These are phyloP conservation scores for Starmerella floricola DNA, from an alignment of 805 yeast species.

Conservation along the genomic window DNA sequence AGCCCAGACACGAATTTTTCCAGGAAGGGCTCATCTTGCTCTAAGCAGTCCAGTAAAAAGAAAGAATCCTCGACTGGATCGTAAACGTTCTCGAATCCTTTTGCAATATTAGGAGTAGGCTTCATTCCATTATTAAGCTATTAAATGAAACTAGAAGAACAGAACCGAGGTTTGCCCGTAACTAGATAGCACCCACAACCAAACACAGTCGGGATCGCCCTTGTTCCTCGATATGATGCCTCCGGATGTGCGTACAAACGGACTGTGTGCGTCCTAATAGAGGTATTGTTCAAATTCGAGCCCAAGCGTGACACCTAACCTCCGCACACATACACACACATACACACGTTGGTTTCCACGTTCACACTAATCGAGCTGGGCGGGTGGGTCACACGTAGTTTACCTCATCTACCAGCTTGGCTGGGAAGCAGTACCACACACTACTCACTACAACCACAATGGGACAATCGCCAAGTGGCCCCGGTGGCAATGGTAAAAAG, in stretches of 20 bases:
- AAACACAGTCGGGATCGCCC: background rate
- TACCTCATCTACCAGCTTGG: constrained; percentile 3
- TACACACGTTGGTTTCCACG: too few relatives aligned
- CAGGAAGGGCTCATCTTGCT: constrained; percentile 39
- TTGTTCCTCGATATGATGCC: too few relatives aligned
- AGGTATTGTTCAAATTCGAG: too few relatives aligned
- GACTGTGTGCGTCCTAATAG: too few relatives aligned
- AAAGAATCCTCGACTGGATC: constrained; percentile 94
- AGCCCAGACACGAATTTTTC: background rate
- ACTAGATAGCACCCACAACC: background rate
- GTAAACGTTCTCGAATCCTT: constrained; percentile 41
- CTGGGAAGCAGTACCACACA: background rate
- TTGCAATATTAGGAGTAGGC: constrained; percentile 16
- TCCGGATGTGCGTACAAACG: too few relatives aligned
- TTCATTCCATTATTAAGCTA: too few relatives aligned
- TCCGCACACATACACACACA: too few relatives aligned
- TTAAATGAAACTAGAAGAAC: too few relatives aligned
- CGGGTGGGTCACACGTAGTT: background rate
- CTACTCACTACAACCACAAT: constrained; percentile 10
- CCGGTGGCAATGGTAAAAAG: constrained; percentile 24
- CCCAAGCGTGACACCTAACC: too few relatives aligned
- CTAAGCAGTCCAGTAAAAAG: constrained; percentile 68
- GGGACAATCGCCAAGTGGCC: constrained; percentile 26
- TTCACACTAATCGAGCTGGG: background rate
- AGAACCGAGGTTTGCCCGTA: too few relatives aligned